Base-by-base conservation (phyloP, 2,329 filamentous ascomycete genomes). In the Colletotrichum musicola region DNA sequence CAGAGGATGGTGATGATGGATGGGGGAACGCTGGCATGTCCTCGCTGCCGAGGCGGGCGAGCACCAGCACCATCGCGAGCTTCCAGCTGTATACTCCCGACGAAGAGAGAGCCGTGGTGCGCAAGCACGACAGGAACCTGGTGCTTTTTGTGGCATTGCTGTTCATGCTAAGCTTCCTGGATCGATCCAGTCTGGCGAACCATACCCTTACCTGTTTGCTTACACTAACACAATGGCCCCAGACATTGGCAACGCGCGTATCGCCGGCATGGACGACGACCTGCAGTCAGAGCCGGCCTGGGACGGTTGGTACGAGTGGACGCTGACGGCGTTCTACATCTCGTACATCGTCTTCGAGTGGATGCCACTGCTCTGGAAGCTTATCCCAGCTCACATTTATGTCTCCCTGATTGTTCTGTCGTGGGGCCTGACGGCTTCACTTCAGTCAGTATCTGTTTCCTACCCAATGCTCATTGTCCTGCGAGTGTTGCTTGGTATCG, bases 81-180 rank as follows among this genome's bases (percentile, higher is more conserved):
- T 80, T 78, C 66, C 77, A 79, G 75, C 75, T 80, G 20, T 88
- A 86, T 67, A 86, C 86, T 3, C 80, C 82, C 0, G 90, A 94
- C 62, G 94, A 98, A 78, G 94, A 97, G 76, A 81, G 78, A 22
- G 82, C 84, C 4, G 90, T 97, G 9, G 84, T 94, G 64, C 85
- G 84, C 75, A 94, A 93, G 80, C 89, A 97, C 73, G 94, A 97
- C 77, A 85, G 88, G 64, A 88, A 86, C 71, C 85, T 98, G 61
- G 93, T 97, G 6, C 78, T 93, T 1, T 97, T 97, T 76, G 86
- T 97, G 71, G 92, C 93, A 12, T 77, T 95, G 67, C 84, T 97
- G 13, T 98, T 96, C 77, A 87, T 97, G 84, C 83, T 97, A 70
- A 92, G 90, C 71, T 97, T 97, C 77, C 81, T 97, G 72, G 94